Percentiles rank a stretch among this genome's conserved stretches.
These are phyloP conservation scores for Mucor circinelloides DNA, from an alignment of 371 early-diverging fungal genomes.

Conservation along the genomic window DNA sequence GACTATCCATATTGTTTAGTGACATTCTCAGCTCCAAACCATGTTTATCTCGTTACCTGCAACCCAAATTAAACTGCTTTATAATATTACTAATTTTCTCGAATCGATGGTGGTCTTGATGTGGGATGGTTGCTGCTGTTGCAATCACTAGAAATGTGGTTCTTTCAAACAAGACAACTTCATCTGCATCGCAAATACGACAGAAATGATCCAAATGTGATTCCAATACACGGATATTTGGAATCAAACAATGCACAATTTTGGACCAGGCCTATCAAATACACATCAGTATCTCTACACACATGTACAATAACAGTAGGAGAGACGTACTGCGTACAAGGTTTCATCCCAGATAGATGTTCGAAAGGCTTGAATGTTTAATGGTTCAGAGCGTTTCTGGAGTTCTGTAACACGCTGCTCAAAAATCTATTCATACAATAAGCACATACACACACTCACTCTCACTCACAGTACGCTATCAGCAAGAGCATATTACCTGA, in stretches of 20 bases:
- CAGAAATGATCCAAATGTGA: slow-evolving; percentile 79
- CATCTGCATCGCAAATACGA: slow-evolving; percentile 86
- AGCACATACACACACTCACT: background rate
- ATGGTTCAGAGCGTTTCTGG: slow-evolving; percentile 69
- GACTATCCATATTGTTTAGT: slow-evolving; percentile 19
- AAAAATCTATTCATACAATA: slow-evolving; percentile 56
- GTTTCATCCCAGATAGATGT: slow-evolving; percentile 98
- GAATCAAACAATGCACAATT: slow-evolving; percentile 93
- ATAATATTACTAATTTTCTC: slow-evolving; percentile 94
- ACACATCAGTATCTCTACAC: background rate
- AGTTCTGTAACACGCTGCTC: slow-evolving; percentile 72
- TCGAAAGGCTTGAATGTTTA: slow-evolving; percentile 75
- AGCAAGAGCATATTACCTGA: slow-evolving; percentile 44
- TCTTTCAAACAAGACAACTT: slow-evolving; percentile 93
- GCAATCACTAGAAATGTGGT: slow-evolving; percentile 95
- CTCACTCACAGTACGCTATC: too few relatives aligned
- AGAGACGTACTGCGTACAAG: slow-evolving; percentile 73
- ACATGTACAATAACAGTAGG: background rate
- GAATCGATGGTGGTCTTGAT: slow-evolving; percentile 79
- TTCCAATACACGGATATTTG: slow-evolving; percentile 85
- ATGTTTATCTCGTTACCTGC: slow-evolving; percentile 56
- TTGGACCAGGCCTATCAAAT: slow-evolving; percentile 89
- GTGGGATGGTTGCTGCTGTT: slow-evolving; percentile 61
- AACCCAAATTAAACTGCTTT: slow-evolving; percentile 90
- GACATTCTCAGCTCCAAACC: background rate